A percentile compares a stretch with the other conserved stretches of the same genome.
Evolutionary conservation across 148 eudicot species (phyloP).

Genomic region (Persicaria maculosa): DNA sequence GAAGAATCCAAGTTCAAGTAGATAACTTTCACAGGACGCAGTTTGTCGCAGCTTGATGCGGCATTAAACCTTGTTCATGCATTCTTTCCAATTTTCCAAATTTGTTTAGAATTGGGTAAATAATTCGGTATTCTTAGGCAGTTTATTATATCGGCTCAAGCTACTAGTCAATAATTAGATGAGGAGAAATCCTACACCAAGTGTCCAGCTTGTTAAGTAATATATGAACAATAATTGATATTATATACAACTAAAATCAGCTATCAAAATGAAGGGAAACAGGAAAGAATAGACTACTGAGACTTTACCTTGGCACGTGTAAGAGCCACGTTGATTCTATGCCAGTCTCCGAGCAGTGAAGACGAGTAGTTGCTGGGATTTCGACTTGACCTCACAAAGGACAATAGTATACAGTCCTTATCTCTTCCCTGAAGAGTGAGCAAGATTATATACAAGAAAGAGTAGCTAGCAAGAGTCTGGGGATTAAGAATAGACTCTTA

Average conservation of each 20-base stretch:
- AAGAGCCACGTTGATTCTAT: conserved; percentile 85
- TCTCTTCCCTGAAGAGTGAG: conserved; percentile 70
- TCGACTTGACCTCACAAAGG: conserved; percentile 74
- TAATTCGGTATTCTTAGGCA: neutral
- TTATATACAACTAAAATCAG: neutral
- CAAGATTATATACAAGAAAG: conserved; percentile 10
- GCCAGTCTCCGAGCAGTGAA: conserved; percentile 98
- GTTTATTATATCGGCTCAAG: neutral
- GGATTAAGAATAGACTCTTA: neutral
- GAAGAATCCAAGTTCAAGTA: neutral
- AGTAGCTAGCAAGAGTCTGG: neutral
- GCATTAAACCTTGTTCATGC: neutral
- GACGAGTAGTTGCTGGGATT: conserved; percentile 58
- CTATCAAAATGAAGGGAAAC: neutral
- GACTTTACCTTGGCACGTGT: conserved; percentile 85
- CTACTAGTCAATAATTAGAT: neutral
- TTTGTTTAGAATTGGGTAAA: neutral
- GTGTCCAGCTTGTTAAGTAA: neutral
- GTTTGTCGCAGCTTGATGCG: neutral
- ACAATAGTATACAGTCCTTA: conserved; percentile 85
- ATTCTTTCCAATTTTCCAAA: neutral
- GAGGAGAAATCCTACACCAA: neutral
- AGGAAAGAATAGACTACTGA: neutral
- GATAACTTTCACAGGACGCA: neutral
- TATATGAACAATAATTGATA: neutral